Evolutionary conservation across 768 basidiomycete species (phyloP), one percentile per base, ranked within the genome.

Genomic region (Naganishia kalamii): DNA sequence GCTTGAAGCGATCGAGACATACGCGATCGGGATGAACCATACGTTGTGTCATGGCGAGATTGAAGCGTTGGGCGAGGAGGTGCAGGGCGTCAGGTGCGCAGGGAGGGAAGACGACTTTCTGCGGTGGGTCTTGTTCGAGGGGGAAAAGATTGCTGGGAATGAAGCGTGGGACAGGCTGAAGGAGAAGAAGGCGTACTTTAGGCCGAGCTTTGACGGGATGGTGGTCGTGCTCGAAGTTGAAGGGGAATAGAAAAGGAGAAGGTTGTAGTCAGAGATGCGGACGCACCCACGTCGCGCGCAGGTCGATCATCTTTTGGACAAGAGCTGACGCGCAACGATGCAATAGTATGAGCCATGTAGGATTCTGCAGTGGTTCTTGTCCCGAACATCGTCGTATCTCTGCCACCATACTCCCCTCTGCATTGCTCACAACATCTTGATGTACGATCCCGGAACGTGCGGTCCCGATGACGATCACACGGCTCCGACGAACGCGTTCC

Each of bases 401-500:
- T 25, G 40, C 19, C 48, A 50, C 48, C 48, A 35, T 3, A 32
- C 23, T 33, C 21, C 10, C 54, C 2, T n/a, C 48, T 29, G 1
- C 48, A 27, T 19, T 15, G 3, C 19, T 23, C 21, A 23, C 35
- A 40, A 19, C 13, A 4, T 41, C 23, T 57, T 40, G 35, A 57
- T 57, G 54, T 37, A 21, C 54, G 35, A 37, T 37, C 19, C 37
- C 54, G 54, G 21, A 27, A 57, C 23, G 33, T 40, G 19, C 40
- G 54, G 23, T 12, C 37, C 35, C 17, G 54, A 57, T 57, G 54
- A 57, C 54, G 54, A 57, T 35, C 21, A 57, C 54, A 37, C 54
- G 54, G 33, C 54, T 57, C 32, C 54, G 54, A 40, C 33, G 54
- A 57, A 57, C 54, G 37, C 54, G 54, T n/a, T 57, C 54, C 5